Base-by-base conservation (phyloP, 768 basidiomycete species). In the Xanthoconium stramineum region DNA sequence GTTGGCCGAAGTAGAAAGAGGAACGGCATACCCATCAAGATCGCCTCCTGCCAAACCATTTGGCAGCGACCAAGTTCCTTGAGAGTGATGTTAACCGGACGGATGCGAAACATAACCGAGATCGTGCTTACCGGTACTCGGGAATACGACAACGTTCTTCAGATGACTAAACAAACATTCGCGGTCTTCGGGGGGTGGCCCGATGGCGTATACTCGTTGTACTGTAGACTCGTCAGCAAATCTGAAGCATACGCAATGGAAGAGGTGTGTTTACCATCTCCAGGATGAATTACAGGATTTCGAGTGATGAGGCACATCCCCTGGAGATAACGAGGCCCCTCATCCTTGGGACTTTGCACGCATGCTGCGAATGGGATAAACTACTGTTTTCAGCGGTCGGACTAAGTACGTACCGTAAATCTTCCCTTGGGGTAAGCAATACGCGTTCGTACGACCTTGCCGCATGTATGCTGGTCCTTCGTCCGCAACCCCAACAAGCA, bases 401-500 rank as follows among this genome's bases (percentile, higher is more conserved):
- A 35, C 5, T 30, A 45, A 40, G 19, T 8, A 64, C 78, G 44
- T 60, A 88, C 89, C 89, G 58, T 83, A 92, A 4, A 93, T 84
- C 59, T 87, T 74, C 1, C 80, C 82, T 57, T 78, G 77, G 6
- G 70, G 68, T 14, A 92, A 71, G 35, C 66, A 74, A 64, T 76
- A 86, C 2, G 88, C 79, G 58, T 86, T 78, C 37, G 78, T 64
- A 50, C 71, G 64, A 1, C 84, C 84, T n/a, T 68, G 72, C 9
- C 67, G 51, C 42, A 65, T 66, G 58, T 89, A 89, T 0, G 84
- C 82, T 0, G 85, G 83, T 0, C 89, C 89, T 70, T 93, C 89
- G 62, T 94, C 92, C 4, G 89, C 87, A 10, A 94, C 80, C 1
- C 93, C 92, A 12, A 92, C 88, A 1, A 94, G 77, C 29, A 84